Conservation (phyloP, 768 basidiomycete genomes). For the Russula griseocarnosa region DNA sequence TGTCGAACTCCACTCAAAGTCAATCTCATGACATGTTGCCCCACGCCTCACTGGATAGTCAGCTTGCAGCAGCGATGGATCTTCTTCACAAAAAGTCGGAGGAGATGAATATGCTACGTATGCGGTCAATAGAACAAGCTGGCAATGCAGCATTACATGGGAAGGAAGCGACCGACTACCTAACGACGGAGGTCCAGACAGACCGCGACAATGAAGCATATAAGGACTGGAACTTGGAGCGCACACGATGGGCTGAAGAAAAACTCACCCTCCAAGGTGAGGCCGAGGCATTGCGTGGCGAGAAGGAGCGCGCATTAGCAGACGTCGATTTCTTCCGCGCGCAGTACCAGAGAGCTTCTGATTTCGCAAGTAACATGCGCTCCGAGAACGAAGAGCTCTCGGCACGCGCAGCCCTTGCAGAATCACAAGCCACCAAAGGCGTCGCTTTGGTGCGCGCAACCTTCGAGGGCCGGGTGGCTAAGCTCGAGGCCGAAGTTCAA, state of each 20-base stretch:
- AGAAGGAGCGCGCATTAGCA: constrained; percentile 16
- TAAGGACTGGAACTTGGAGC: constrained; percentile 10
- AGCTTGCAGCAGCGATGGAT: constrained; percentile 21
- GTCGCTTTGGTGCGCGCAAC: constrained; percentile 26
- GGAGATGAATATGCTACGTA: constrained; percentile 7
- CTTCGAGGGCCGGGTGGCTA: constrained; percentile 20
- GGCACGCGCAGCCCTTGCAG: constrained; percentile 25
- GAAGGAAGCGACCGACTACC: not conserved
- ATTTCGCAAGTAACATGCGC: constrained; percentile 20
- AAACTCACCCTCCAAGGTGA: constrained; percentile 4
- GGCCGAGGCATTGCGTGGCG: constrained; percentile 1
- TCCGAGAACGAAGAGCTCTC: constrained; percentile 27
- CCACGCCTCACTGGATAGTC: constrained; percentile 10
- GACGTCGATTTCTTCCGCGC: constrained; percentile 26
- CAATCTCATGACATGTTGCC: constrained; percentile 7
- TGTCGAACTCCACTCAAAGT: constrained; percentile 18
- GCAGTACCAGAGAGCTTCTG: constrained; percentile 25
- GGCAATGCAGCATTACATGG: not conserved
- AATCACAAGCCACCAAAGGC: constrained; percentile 26
- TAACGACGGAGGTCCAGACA: constrained; percentile 15
- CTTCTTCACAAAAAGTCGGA: constrained; percentile 26
- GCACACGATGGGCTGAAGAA: constrained; percentile 20
- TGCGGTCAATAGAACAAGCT: not conserved
- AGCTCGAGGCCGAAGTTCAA: constrained; percentile 25
- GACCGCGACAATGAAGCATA: constrained; percentile 2